Base-by-base conservation (phyloP, 805 yeast species). In the Lipomyces spencermartinsiae region DNA sequence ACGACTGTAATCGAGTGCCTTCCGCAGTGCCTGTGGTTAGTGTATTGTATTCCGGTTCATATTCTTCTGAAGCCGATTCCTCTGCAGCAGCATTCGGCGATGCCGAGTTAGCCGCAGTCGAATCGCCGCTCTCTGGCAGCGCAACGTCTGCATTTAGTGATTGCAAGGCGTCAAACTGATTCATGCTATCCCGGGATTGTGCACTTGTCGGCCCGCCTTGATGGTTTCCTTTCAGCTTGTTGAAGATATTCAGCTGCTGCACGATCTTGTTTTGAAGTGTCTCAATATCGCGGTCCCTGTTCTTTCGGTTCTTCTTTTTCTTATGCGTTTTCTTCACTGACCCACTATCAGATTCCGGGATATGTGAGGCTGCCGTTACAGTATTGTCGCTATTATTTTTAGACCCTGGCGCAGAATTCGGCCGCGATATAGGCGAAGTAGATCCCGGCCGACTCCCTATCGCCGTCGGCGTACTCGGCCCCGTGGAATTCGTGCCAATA, bases 301-400 rank as follows among this genome's bases (percentile, higher is more conserved):
- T 58, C 55, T 39, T 37, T 31, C 61, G 49, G n/a, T 39, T 63
- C 29, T 37, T 19, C 56, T 59, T 58, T 34, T 58, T 58, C 22
- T 33, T 60, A 22, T 37, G 19, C 66, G 4, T 58, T 29, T 57
- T 62, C 62, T 57, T 58, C 34, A 8, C 54, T n/a, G 49, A 43
- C 22, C 22, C 49, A 43, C 49, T 43, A 43, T 16, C 49, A 43
- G 49, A 16, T 9, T 1, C 22, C 22, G 22, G 49, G 1, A 1
- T 43, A 16, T 6, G 49, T 29, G 25, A 16, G 14, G n/a, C 49
- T n/a, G 49, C 22, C 49, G 49, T 6, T n/a, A 6, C 22, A 43
- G 19, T 43, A n/a, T 7, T n/a, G 7, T 43, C 16, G 49, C n/a
- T 8, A n/a, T n/a, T 43, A 9, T 3, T 7, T 43, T 0, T n/a